Conservation (phyloP, 495 filamentous ascomycete genomes). For the Acidomyces sp. region DNA sequence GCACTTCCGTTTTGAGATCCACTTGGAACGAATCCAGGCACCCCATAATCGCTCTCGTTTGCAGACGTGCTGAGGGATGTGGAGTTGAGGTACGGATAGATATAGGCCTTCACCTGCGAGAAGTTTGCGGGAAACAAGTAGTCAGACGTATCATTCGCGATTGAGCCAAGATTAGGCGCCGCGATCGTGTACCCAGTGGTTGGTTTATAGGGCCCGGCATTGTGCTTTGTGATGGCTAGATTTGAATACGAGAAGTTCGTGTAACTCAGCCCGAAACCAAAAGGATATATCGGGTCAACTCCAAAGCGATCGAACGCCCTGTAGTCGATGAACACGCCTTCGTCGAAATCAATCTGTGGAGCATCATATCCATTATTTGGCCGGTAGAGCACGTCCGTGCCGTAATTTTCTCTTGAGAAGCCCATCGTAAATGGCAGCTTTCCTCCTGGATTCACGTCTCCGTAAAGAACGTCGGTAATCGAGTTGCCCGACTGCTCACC, state of each 20-base stretch:
- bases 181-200: conserved; percentile 51
- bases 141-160: conserved; percentile 45
- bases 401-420: conserved; percentile 56
- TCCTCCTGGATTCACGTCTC: conserved; percentile 66
- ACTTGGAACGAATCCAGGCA: conserved; percentile 50
- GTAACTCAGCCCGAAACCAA: conserved; percentile 82
- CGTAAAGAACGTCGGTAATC: conserved; percentile 85
- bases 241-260: conserved; percentile 76
- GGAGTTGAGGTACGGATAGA: conserved; percentile 84
- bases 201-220: conserved; percentile 44
- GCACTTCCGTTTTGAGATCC: conserved; percentile 50
- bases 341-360: conserved; percentile 69
- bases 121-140: conserved; percentile 63
- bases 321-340: conserved; percentile 90
- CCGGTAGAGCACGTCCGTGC: conserved; percentile 56
- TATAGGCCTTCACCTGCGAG: conserved; percentile 43
- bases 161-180: conserved; percentile 59
- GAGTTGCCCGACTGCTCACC: conserved; percentile 83
- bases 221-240: conserved; percentile 45
- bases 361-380: conserved; percentile 54
- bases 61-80: conserved; percentile 52
- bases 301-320: conserved; percentile 68
- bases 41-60: conserved; percentile 52
- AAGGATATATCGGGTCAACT: conserved; percentile 71
- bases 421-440: conserved; percentile 87